Percentiles rank a stretch among this genome's conserved stretches.
Conservation (phyloP, 345 rosid species). For the Citrus medica region DNA sequence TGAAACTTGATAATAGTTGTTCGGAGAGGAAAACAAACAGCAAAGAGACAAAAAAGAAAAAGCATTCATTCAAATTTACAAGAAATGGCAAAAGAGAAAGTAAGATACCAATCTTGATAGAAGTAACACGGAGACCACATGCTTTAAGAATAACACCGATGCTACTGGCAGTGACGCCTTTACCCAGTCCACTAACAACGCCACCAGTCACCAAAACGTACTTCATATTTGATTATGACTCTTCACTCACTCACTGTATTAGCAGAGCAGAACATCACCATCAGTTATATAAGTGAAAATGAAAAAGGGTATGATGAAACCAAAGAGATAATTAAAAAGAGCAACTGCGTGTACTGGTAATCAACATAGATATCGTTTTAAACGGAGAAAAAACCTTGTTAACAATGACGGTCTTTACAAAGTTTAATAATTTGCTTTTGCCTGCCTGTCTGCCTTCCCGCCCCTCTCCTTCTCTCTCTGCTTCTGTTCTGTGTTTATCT, state of each 20-base stretch:
- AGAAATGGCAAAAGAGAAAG: not conserved
- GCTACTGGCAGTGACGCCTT: conserved; percentile 88
- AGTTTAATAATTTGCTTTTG: not conserved
- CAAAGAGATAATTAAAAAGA: conserved; percentile 2
- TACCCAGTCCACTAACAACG: conserved; percentile 81
- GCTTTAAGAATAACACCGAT: conserved; percentile 78
- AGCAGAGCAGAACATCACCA: not conserved
- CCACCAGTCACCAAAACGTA: conserved; percentile 81
- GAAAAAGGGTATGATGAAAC: conserved; percentile 14
- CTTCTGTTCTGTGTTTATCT: not conserved
- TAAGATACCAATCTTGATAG: conserved; percentile 62
- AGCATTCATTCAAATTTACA: not conserved
- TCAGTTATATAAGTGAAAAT: not conserved
- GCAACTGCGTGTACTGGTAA: not conserved
- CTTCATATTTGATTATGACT: conserved; percentile 44
- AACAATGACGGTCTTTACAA: conserved; percentile 24
- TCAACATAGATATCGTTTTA: conserved; percentile 12
- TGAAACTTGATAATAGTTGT: no score
- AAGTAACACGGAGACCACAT: conserved; percentile 77
- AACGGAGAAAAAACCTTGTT: conserved; percentile 19
- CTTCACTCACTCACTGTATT: not conserved
- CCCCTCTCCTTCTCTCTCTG: not conserved
- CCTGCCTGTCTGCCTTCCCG: no score
- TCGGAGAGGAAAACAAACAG: not conserved
- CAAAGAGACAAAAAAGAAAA: not conserved